Base-by-base conservation (phyloP, 306 rosid species). In the Prunus davidiana region DNA sequence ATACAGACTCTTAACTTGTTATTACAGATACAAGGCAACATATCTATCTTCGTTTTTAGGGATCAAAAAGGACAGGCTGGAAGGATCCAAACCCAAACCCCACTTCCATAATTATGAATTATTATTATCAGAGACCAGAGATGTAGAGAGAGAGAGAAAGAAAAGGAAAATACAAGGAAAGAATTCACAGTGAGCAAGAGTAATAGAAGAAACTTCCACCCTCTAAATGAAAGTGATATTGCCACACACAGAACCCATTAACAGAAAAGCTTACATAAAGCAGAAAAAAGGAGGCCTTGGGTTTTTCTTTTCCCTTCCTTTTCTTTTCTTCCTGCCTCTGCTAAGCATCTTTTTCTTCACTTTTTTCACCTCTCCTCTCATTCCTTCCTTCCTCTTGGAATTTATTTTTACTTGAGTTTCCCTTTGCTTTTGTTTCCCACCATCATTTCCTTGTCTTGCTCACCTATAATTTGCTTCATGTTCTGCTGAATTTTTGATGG, bases 61-160 rank as follows among this genome's bases (percentile, higher is more conserved):
- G 88, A 91, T 83, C 74, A 84, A 82, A 86, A 81, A 82, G 56
- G 90, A 91, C 97, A 91, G 93, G 85, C 91, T 91, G 91, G 91
- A 89, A 89, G 93, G 87, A 91, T 89, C 89, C 89, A 84, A 91
- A 81, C 67, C 82, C 76, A 83, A 73, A 79, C 88, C 96, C 93
- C 89, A 87, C 92, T 85, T 81, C 87, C 74, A 81, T 84, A 87
- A 78, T 78, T 78, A 69, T 69, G 30, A 8, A 27, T 62, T 27
- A 28, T 27, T 68, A 86, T 90, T 90, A 82, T 86, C 9, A 24
- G 64, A 58, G 32, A 22, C 18, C 64, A 58, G 34, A 13, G 34
- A 24, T 58, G 64, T 70, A 73, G 87, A 27, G 75, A 76, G 43
- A 38, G 41, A 5, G 6, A 32, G 79, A 76, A 46, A 82, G 72